A percentile compares a stretch with the other conserved stretches of the same genome.
Conservation (phyloP, 805 yeast species). For the Lipomyces yamanashiensis region DNA sequence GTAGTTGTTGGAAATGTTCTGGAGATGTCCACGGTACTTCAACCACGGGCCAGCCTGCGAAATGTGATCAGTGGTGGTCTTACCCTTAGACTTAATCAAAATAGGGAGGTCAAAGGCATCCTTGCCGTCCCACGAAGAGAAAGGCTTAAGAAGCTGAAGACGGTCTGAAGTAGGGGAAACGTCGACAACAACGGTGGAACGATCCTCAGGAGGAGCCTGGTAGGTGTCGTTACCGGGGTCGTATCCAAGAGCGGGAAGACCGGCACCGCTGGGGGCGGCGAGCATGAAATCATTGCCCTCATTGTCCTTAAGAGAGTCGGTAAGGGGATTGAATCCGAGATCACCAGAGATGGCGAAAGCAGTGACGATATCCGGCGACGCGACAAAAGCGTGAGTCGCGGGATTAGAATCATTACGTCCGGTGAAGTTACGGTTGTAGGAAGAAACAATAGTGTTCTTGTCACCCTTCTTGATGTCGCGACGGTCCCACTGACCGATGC, state of each 20-base stretch:
- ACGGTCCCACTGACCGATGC: conserved; percentile 99
- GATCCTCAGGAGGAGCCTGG: conserved; percentile 63
- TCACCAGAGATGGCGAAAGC: conserved; percentile 96
- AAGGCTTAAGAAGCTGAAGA: conserved; percentile 88
- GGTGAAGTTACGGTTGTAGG: conserved; percentile 96
- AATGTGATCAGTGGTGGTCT: conserved; percentile 97
- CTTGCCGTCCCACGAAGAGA: conserved; percentile 81
- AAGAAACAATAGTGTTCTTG: conserved; percentile 84
- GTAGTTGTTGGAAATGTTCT: conserved; percentile 93
- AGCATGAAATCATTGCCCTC: conserved; percentile 79
- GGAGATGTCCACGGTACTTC: conserved; percentile 96
- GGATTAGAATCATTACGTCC: conserved; percentile 99
- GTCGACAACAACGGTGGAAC: conserved; percentile 60
- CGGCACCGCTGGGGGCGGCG: conserved; percentile 67
- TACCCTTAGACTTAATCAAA: conserved; percentile 90
- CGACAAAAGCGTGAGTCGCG: conserved; percentile 94
- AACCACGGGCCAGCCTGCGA: conserved; percentile 99
- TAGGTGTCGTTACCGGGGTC: conserved; percentile 65
- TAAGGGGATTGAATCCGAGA: conserved; percentile 87
- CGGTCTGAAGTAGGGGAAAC: conserved; percentile 92
- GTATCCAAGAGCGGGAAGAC: conserved; percentile 73
- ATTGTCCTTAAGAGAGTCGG: conserved; percentile 73
- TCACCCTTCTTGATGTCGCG: conserved; percentile 61
- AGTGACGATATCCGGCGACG: conserved; percentile 98
- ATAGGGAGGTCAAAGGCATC: conserved; percentile 73